A percentile compares a stretch with the other conserved stretches of the same genome.
Evolutionary conservation across 805 yeast genomes (phyloP).

Genomic region (Isabelozyma rhagii): DNA sequence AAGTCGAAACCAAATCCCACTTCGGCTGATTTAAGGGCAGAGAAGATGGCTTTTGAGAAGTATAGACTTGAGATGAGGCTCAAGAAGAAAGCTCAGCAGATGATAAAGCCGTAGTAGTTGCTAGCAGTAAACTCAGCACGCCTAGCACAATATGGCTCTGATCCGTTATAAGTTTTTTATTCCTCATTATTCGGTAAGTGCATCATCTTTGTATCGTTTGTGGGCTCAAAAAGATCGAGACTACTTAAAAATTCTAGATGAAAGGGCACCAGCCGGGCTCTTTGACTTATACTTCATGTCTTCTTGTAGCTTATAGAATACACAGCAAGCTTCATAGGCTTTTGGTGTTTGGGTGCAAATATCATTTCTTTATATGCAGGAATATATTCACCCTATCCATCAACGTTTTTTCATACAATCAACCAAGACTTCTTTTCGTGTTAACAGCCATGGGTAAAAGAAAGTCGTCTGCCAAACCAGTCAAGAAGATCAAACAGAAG

Average conservation of each 20-base stretch:
- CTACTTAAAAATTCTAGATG: too few species aligned
- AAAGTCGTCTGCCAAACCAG: conserved; percentile 76
- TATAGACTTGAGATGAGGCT: conserved; percentile 44
- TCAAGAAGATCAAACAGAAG: conserved; percentile 69
- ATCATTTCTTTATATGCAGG: neutral
- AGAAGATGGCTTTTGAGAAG: conserved; percentile 43
- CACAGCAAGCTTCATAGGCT: too few species aligned
- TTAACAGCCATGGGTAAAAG: conserved; percentile 59
- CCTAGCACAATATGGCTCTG: too few species aligned
- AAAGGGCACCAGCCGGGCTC: too few species aligned
- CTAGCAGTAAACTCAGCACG: too few species aligned
- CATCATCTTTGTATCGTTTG: too few species aligned
- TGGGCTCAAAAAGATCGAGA: too few species aligned
- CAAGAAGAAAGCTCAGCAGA: conserved; percentile 41
- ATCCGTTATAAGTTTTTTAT: too few species aligned
- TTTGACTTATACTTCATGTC: too few species aligned
- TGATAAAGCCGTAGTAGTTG: conserved; percentile 14
- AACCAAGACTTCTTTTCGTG: neutral
- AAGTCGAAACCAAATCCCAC: neutral
- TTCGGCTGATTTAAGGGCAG: conserved; percentile 20
- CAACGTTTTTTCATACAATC: neutral
- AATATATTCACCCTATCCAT: neutral
- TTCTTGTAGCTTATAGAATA: too few species aligned
- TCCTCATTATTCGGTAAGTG: too few species aligned
- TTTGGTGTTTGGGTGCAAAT: neutral